These are phyloP conservation scores for Moesziomyces sp. DNA, from an alignment of 1,284 basidiomycete genomes.

Conservation along the genomic window DNA sequence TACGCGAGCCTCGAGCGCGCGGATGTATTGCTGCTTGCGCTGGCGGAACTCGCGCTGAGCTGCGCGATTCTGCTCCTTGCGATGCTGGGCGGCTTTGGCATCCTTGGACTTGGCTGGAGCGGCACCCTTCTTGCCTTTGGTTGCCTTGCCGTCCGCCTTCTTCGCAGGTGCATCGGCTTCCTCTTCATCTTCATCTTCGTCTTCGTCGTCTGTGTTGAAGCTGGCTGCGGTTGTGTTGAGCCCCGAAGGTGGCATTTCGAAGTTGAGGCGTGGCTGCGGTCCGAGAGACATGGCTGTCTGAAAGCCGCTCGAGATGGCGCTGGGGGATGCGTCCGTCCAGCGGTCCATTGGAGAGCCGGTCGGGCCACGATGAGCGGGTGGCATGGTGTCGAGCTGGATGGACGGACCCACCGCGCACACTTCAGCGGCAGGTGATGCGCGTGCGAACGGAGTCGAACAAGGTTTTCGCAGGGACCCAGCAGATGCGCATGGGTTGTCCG, in stretches of 20 bases:
- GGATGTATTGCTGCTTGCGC: slow-evolving; percentile 63
- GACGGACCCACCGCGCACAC: too few relatives aligned
- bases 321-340: slow-evolving; percentile 54
- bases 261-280: slow-evolving; percentile 43
- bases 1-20: slow-evolving; percentile 60
- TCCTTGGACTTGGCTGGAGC: slow-evolving; percentile 40
- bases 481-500: too few relatives aligned
- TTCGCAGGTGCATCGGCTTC: slow-evolving; percentile 34
- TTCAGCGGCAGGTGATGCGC: too few relatives aligned
- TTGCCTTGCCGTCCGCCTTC: slow-evolving; percentile 25
- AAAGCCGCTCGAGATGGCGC: slow-evolving; percentile 54
- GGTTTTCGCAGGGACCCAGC: too few relatives aligned
- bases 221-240: slow-evolving; percentile 18
- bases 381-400: slow-evolving; percentile 21
- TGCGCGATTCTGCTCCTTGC: slow-evolving; percentile 63
- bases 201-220: slow-evolving; percentile 45
- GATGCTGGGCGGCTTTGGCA: slow-evolving; percentile 29
- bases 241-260: slow-evolving; percentile 3
- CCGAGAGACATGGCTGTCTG: slow-evolving; percentile 54
- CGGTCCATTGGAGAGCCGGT: slow-evolving; percentile 55
- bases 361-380: slow-evolving; percentile 49
- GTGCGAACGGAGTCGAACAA: too few relatives aligned
- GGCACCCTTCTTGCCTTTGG: slow-evolving; percentile 16
- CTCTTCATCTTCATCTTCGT: slow-evolving; percentile 48
- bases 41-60: slow-evolving; percentile 64